Base-by-base conservation (phyloP, 192 early-diverging fungal species). In the Gamsiella multidivaricata region DNA sequence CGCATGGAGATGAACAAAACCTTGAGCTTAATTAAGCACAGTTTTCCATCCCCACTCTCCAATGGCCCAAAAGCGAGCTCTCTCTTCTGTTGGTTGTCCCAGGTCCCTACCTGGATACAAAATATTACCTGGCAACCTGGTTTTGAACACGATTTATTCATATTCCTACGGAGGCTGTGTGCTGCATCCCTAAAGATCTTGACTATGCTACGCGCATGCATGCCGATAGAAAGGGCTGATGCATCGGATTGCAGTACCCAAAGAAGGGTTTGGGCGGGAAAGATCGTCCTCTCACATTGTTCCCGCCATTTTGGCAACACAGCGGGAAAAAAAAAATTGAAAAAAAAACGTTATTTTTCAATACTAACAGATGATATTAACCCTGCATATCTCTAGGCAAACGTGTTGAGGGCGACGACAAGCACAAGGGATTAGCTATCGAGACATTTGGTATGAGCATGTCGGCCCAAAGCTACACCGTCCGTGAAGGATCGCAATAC, bases 381-480 rank as follows among this genome's bases (percentile, higher is more conserved):
- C 28, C 28, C 47, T 62, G 15, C 12, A 34, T 18, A 18, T 28
- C 28, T 26, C 25, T 54, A 78, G 74, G 74, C 60, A 78, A 78
- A 49, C 74, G 74, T 23, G 66, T 78, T 18, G 74, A 78, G 29
- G 74, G 74, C 12, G 74, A 78, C 46, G 66, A 78, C 54, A 78
- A 78, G 61, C 43, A 69, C 49, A 78, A 78, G 54, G 74, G 74
- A 1, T 54, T 78, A 4, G 74, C 74, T 20, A 59, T 78, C 65
- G 74, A 78, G 34, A 78, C 74, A 11, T 78, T 78, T 17, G 74
- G 74, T 41, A 69, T 65, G 60, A 62, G 65, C 41, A 62, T 78
- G 65, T 54, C 65, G 0, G 45, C 74, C 0, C 74, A 78, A 26
- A 78, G 74, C 61, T 78, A 78, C 49, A 64, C 74, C 34, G 58